Conservation (phyloP, 2,329 filamentous ascomycete species). For the Pestalotiopsis sp. region DNA sequence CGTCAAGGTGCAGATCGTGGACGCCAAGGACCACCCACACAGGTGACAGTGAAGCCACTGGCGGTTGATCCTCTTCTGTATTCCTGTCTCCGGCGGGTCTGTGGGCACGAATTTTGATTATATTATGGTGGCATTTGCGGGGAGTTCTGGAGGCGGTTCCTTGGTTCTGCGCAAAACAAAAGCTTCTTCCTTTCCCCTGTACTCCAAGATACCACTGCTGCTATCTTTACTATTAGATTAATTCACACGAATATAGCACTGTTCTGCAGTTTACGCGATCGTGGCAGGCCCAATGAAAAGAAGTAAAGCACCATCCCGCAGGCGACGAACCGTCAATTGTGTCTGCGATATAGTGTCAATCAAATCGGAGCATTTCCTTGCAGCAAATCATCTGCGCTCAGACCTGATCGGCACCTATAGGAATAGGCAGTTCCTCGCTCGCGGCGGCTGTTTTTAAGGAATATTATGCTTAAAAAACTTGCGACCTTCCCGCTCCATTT, state of each 20-base stretch:
- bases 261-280: background rate
- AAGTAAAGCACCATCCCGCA: background rate
- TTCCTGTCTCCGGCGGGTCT: background rate
- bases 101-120: background rate
- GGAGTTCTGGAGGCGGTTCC: background rate
- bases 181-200: background rate
- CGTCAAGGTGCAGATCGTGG: slow-evolving; percentile 9
- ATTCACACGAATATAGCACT: background rate
- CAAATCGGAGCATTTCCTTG: background rate
- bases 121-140: background rate
- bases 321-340: background rate
- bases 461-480: background rate
- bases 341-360: background rate
- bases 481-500: background rate
- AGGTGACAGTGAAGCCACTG: background rate
- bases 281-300: background rate
- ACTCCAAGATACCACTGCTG: background rate
- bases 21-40: background rate
- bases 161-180: background rate
- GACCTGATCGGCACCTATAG: background rate
- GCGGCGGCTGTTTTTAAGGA: background rate
- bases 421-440: background rate
- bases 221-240: background rate
- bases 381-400: background rate
- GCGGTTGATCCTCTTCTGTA: background rate